These are phyloP conservation scores for Melampsora larici-populina DNA, from an alignment of 1,284 basidiomycete genomes.

Conservation along the genomic window DNA sequence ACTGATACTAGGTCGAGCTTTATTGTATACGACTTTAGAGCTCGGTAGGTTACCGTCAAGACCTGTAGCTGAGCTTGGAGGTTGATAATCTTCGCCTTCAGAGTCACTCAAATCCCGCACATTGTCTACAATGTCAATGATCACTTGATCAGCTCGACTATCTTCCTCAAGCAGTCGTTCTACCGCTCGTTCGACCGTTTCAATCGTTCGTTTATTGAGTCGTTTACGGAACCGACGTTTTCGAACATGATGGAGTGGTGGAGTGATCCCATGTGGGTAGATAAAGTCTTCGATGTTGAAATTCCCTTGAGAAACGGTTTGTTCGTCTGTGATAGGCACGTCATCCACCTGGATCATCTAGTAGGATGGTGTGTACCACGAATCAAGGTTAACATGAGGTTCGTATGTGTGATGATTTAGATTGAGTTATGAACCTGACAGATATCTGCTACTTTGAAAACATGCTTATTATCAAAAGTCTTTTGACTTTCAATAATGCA, in stretches of 20 bases:
- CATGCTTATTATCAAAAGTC: constrained; percentile 82
- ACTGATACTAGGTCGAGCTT: constrained; percentile 35
- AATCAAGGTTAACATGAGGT: neutral
- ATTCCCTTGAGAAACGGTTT: constrained; percentile 58
- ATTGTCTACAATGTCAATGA: constrained; percentile 56
- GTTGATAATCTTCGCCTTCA: constrained; percentile 36
- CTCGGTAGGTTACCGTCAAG: constrained; percentile 39
- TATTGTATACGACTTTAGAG: constrained; percentile 43
- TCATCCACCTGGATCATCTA: constrained; percentile 82
- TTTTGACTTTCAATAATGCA: constrained; percentile 94
- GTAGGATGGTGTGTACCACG: constrained; percentile 54
- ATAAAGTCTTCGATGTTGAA: constrained; percentile 95
- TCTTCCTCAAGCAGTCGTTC: constrained; percentile 86
- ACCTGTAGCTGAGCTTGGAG: constrained; percentile 29
- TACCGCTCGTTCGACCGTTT: constrained; percentile 94
- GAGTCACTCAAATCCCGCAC: constrained; percentile 60
- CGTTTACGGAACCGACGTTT: constrained; percentile 91
- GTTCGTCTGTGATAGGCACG: constrained; percentile 66
- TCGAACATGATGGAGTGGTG: constrained; percentile 82
- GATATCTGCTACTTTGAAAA: constrained; percentile 99
- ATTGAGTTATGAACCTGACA: constrained; percentile 68
- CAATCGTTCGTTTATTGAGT: constrained; percentile 83
- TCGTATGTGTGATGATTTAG: neutral
- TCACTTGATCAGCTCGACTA: constrained; percentile 69
- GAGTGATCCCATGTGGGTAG: constrained; percentile 94